Conservation (phyloP, 2,329 filamentous ascomycete species). For the Hirsutella rhossiliensis region DNA sequence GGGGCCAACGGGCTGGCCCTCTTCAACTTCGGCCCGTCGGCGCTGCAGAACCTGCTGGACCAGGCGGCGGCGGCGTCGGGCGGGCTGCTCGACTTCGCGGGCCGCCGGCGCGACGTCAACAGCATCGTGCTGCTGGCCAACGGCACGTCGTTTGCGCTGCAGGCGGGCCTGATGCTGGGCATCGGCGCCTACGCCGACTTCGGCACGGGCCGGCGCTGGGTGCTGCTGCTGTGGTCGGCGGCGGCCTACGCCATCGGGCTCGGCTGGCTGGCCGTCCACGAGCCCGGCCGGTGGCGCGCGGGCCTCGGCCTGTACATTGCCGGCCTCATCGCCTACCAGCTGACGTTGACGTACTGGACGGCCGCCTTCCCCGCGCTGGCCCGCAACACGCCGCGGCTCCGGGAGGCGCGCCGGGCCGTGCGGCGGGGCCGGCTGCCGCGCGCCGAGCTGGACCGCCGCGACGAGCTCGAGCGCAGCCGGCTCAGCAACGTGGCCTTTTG, state of each 20-base stretch:
- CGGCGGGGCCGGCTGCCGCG: constrained; percentile 35
- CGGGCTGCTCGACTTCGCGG: constrained; percentile 41
- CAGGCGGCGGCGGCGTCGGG: constrained; percentile 40
- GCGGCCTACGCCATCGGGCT: constrained; percentile 53
- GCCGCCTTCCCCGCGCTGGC: constrained; percentile 37
- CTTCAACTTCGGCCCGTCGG: constrained; percentile 54
- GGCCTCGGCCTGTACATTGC: constrained; percentile 54
- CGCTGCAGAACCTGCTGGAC: constrained; percentile 51
- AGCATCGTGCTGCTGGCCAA: constrained; percentile 54
- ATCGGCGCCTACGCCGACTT: constrained; percentile 49
- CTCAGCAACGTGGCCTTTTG: constrained; percentile 54
- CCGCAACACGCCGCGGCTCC: constrained; percentile 21
- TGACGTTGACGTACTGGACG: constrained; percentile 57
- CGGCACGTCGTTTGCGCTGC: constrained; percentile 56
- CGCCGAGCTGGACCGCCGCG: constrained; percentile 46
- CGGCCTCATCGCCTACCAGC: constrained; percentile 54
- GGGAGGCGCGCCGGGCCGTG: constrained; percentile 18
- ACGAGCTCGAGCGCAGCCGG: constrained; percentile 51
- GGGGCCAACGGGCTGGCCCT: constrained; percentile 51
- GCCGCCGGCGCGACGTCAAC: constrained; percentile 45
- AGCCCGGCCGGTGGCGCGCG: constrained; percentile 43
- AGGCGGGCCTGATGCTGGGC: constrained; percentile 43
- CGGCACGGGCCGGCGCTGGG: constrained; percentile 49
- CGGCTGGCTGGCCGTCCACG: constrained; percentile 54
- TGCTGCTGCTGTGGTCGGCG: constrained; percentile 48